Conservation (phyloP, 2,329 filamentous ascomycete species). For the Arthrobotrys musiformis region DNA sequence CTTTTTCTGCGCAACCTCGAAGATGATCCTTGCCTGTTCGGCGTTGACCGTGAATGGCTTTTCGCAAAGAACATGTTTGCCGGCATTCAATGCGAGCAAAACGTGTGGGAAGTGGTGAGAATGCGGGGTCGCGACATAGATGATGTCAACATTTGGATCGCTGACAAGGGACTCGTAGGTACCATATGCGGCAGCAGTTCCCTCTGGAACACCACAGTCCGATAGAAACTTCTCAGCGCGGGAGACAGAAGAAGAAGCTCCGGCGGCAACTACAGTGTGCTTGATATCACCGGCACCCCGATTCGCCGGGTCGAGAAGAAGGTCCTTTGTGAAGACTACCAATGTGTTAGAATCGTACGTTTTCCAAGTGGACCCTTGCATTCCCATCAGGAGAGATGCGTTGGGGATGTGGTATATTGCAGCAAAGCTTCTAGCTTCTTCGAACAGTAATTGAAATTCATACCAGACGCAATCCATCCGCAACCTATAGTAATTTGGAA, state of each 20-base stretch:
- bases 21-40: slow-evolving; percentile 77
- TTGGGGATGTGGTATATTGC: slow-evolving; percentile 36
- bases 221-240: slow-evolving; percentile 79
- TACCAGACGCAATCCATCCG: slow-evolving; percentile 57
- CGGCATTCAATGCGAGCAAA: slow-evolving; percentile 82
- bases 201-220: slow-evolving; percentile 74
- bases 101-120: slow-evolving; percentile 93
- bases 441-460: neutral
- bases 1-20: slow-evolving; percentile 77
- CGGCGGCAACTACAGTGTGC: slow-evolving; percentile 81
- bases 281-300: slow-evolving; percentile 77
- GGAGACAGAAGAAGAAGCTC: slow-evolving; percentile 77
- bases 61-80: slow-evolving; percentile 90
- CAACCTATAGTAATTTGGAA: slow-evolving; percentile 47
- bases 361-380: neutral
- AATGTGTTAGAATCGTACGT: slow-evolving; percentile 12
- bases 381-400: slow-evolving; percentile 22
- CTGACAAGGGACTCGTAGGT: slow-evolving; percentile 83
- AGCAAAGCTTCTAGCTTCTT: too few species aligned
- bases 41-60: slow-evolving; percentile 90
- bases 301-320: slow-evolving; percentile 76
- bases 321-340: slow-evolving; percentile 76
- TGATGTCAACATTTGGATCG: slow-evolving; percentile 81
- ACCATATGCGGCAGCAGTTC: slow-evolving; percentile 75
- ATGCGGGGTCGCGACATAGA: slow-evolving; percentile 91